Evolutionary conservation across 2,329 filamentous ascomycete genomes (phyloP).

Genomic region (Stagonosporopsis chrysanthemi): DNA sequence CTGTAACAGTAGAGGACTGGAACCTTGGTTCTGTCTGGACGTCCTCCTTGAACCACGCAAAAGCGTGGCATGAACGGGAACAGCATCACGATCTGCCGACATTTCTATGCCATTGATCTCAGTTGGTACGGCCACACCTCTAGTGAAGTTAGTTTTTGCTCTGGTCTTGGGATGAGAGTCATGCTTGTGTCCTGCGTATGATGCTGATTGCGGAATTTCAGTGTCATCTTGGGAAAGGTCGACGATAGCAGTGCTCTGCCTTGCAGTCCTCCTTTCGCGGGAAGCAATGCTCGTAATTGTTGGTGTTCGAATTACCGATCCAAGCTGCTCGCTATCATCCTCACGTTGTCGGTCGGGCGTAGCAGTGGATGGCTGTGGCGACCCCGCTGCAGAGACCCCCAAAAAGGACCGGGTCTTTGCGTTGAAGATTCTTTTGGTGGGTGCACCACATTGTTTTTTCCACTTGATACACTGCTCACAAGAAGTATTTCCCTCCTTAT

Average conservation of each 20-base stretch:
- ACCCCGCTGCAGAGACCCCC: not conserved
- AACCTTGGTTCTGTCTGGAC: not conserved
- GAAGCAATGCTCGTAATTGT: not conserved
- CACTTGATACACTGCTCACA: slow-evolving; percentile 22
- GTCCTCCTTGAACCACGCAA: not conserved
- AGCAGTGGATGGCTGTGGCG: not conserved
- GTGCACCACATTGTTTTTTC: slow-evolving; percentile 6
- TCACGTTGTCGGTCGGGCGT: not conserved
- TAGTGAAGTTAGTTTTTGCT: not conserved
- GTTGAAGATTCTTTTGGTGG: not conserved
- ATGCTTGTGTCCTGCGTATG: not conserved
- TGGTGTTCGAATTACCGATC: not conserved
- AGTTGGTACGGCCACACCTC: not conserved
- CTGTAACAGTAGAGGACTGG: not conserved
- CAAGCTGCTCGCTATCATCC: not conserved
- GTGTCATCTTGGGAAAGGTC: not conserved
- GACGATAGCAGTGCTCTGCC: not conserved
- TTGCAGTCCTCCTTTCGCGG: not conserved
- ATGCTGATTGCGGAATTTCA: not conserved
- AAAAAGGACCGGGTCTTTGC: not conserved
- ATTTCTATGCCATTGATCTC: not conserved
- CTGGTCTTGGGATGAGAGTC: not conserved
- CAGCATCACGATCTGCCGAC: not conserved
- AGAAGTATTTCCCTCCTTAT: slow-evolving; percentile 4
- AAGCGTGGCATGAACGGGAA: not conserved